Evolutionary conservation across 2,329 filamentous ascomycete species (phyloP), one percentile per base, ranked within the genome.

Genomic region (Chrysoporthe deuterocubensis): DNA sequence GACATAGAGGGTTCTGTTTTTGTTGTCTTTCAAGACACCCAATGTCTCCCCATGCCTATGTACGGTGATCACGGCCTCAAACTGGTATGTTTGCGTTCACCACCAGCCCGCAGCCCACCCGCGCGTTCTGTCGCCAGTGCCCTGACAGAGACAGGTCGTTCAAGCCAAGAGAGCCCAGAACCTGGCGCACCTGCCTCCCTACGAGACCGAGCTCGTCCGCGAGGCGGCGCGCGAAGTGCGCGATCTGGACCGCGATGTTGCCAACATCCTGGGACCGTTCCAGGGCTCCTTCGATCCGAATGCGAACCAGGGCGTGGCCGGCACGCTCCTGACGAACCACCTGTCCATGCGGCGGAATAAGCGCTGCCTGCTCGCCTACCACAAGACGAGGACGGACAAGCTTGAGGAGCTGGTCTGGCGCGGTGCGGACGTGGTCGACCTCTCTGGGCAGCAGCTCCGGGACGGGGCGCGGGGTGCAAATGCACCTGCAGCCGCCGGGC

Each of bases 261-360:
- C 87, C 50, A 87, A 88, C 66, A 88, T 97, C 40, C 87, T 98
- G 43, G 91, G 92, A 67, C 92, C 93, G 0, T 96, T 95, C 77
- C 88, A 92, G 71, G 92, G 91, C 69, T 90, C 90, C 0, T 98
- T 98, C 82, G 90, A 97, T 73, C 95, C 94, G 0, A 87, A 90
- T 18, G 87, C 90, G 13, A 90, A 97, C 74, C 93, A 93, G 57
- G 92, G 92, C 11, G 91, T 91, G 43, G 94, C 95, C 3, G 97
- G 93, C 76, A 92, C 93, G 1, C 84, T 99, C 34, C 88, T 99
- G 32, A 94, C 98, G 70, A 92, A 97, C 77, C 95, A 99, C 77
- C 83, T 99, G 13, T 94, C 92, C 73, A 97, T 98, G 92, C 90
- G 96, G 61, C 88, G 96, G 66, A 97, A 99, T 79, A 99, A 99